Conservation (phyloP, 768 basidiomycete genomes). For the Steccherinum ochraceum region DNA sequence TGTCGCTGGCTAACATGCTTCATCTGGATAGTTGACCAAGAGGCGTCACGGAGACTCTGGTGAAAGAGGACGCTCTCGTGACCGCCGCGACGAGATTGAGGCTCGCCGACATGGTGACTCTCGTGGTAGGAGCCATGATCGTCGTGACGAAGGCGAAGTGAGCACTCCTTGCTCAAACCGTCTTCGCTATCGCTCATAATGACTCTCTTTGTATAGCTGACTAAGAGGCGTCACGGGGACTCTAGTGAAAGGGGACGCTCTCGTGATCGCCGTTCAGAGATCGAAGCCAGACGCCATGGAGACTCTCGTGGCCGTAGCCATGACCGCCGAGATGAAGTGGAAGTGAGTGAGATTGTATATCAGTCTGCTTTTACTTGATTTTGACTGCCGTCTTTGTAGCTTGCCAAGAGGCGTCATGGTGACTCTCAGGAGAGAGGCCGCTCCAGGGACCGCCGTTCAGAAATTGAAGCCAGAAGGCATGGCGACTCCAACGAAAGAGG, state of each 20-base stretch:
- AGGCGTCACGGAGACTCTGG: neutral
- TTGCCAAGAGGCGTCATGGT: neutral
- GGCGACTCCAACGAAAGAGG: neutral
- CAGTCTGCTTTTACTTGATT: no score
- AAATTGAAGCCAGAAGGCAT: constrained; percentile 8
- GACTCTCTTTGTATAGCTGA: neutral
- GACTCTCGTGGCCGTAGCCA: constrained; percentile 4
- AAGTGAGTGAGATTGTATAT: no score
- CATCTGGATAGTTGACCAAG: neutral
- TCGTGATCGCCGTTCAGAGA: constrained; percentile 3
- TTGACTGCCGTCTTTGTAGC: no score
- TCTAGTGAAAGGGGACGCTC: neutral
- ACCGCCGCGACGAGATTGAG: neutral
- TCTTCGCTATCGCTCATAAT: no score
- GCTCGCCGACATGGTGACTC: constrained; percentile 8
- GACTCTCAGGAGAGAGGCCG: neutral
- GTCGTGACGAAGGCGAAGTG: neutral
- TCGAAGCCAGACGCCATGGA: constrained; percentile 8
- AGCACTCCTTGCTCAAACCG: neutral
- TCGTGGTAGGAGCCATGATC: constrained; percentile 5
- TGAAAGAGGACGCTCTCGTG: neutral
- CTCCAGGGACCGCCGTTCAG: neutral
- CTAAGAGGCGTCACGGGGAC: neutral
- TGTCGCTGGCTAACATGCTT: neutral
- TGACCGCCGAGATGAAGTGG: constrained; percentile 6